These are phyloP conservation scores for Chytriomyces sp. DNA, from an alignment of 192 early-diverging fungal genomes.

Conservation along the genomic window DNA sequence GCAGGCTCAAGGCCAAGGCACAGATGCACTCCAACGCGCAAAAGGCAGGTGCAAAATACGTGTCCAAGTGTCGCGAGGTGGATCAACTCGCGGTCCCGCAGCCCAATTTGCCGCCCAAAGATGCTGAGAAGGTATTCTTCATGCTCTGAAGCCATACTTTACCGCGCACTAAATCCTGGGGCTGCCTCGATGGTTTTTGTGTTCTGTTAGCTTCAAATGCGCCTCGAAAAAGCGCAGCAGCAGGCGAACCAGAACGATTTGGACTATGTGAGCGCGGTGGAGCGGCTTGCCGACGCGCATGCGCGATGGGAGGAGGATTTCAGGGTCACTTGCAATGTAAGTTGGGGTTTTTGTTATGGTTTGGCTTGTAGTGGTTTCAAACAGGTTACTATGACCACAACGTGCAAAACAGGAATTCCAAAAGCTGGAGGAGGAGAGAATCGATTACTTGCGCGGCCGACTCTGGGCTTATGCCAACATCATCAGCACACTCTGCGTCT, in stretches of 20 bases:
- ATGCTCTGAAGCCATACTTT: neutral
- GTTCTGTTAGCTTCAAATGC: slow-evolving; percentile 32
- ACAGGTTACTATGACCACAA: neutral
- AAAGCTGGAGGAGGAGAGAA: slow-evolving; percentile 56
- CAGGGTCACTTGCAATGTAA: slow-evolving; percentile 40
- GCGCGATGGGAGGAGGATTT: slow-evolving; percentile 51
- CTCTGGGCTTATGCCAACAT: slow-evolving; percentile 63
- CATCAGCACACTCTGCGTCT: slow-evolving; percentile 53
- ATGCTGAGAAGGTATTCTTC: slow-evolving; percentile 42
- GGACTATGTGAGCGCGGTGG: slow-evolving; percentile 49
- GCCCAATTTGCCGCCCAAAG: slow-evolving; percentile 36
- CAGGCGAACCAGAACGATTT: slow-evolving; percentile 47
- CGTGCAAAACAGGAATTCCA: slow-evolving; percentile 45
- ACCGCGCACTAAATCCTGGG: slow-evolving; percentile 1
- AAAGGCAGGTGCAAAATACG: slow-evolving; percentile 53
- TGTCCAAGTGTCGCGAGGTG: slow-evolving; percentile 47
- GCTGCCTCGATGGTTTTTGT: no score
- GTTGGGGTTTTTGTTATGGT: neutral
- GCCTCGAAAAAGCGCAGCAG: slow-evolving; percentile 42
- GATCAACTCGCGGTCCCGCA: slow-evolving; percentile 22
- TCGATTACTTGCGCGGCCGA: slow-evolving; percentile 49
- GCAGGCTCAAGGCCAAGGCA: slow-evolving; percentile 48
- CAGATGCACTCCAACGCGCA: slow-evolving; percentile 37
- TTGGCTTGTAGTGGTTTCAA: neutral
- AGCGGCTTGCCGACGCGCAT: slow-evolving; percentile 50